Evolutionary conservation across 345 rosid genomes (phyloP).

Genomic region (Salix udensis): DNA sequence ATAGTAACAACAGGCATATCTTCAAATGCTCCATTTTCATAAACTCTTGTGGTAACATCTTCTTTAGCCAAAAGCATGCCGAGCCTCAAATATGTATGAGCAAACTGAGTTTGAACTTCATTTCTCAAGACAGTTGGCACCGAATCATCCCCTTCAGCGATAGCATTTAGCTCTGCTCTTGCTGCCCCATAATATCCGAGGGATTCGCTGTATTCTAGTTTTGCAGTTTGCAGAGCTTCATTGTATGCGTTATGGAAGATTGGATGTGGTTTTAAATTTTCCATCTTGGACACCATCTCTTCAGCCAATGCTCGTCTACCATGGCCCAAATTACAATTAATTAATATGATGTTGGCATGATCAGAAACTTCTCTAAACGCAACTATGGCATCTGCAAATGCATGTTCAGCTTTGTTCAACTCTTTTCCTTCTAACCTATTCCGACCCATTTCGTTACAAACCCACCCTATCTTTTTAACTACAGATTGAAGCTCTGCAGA

Average conservation of each 20-base stretch:
- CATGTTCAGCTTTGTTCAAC: conserved; percentile 64
- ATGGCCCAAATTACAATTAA: conserved; percentile 85
- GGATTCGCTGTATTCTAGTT: conserved; percentile 70
- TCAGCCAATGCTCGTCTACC: conserved; percentile 91
- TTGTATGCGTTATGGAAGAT: conserved; percentile 45
- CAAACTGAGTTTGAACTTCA: conserved; percentile 81
- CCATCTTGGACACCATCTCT: conserved; percentile 70
- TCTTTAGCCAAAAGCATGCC: conserved; percentile 88
- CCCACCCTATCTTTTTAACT: conserved; percentile 83
- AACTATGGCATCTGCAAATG: conserved; percentile 72
- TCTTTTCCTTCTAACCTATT: conserved; percentile 67
- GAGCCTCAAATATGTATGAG: conserved; percentile 78
- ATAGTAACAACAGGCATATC: conserved; percentile 18
- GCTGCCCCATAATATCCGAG: conserved; percentile 73
- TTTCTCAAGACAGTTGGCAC: conserved; percentile 46
- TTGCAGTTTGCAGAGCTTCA: conserved; percentile 63
- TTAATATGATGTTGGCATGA: conserved; percentile 67
- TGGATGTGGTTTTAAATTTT: conserved; percentile 44
- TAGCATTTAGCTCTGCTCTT: conserved; percentile 51
- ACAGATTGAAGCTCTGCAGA: conserved; percentile 57
- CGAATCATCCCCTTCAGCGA: conserved; percentile 29
- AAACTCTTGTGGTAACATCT: conserved; percentile 51
- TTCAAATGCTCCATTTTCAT: conserved; percentile 42
- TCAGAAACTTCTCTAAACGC: conserved; percentile 77
- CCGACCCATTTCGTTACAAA: conserved; percentile 84